Evolutionary conservation across 1,284 basidiomycete species (phyloP).

Genomic region (Sanghuangporus baumii): DNA sequence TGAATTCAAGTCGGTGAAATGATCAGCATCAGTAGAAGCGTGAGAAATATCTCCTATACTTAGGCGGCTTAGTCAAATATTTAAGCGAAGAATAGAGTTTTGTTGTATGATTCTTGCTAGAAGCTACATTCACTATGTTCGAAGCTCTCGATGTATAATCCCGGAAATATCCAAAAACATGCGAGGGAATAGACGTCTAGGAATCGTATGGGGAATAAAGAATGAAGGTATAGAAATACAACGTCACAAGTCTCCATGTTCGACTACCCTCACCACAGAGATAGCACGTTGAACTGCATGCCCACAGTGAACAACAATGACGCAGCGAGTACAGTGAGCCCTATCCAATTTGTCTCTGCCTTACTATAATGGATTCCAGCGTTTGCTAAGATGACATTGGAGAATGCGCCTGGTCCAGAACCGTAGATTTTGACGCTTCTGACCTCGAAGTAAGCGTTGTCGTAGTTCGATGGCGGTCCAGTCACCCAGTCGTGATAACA

Average conservation of each 20-base stretch:
- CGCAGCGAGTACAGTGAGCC: background rate
- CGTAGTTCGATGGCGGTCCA: slow-evolving; percentile 58
- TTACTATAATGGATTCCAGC: background rate
- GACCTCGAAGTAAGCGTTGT: slow-evolving; percentile 75
- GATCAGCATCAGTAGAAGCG: background rate
- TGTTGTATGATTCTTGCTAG: background rate
- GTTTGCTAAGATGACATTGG: slow-evolving; percentile 11
- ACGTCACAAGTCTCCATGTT: background rate
- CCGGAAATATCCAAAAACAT: background rate
- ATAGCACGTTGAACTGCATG: background rate
- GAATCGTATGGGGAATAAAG: background rate
- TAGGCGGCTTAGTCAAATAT: background rate
- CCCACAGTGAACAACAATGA: background rate
- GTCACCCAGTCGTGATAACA: slow-evolving; percentile 77
- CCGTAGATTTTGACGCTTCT: slow-evolving; percentile 40
- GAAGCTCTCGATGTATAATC: background rate
- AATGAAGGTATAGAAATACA: background rate
- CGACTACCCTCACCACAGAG: background rate
- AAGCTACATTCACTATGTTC: background rate
- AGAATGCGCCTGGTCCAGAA: background rate
- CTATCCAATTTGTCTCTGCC: background rate
- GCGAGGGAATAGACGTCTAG: background rate
- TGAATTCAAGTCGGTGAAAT: background rate
- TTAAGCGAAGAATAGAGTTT: background rate
- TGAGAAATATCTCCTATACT: background rate